A percentile compares a stretch with the other conserved stretches of the same genome.
phyloP scores from a whole-genome alignment of 108 stramenopile species.

The Pinguiococcus pyrenoidosus region DNA sequence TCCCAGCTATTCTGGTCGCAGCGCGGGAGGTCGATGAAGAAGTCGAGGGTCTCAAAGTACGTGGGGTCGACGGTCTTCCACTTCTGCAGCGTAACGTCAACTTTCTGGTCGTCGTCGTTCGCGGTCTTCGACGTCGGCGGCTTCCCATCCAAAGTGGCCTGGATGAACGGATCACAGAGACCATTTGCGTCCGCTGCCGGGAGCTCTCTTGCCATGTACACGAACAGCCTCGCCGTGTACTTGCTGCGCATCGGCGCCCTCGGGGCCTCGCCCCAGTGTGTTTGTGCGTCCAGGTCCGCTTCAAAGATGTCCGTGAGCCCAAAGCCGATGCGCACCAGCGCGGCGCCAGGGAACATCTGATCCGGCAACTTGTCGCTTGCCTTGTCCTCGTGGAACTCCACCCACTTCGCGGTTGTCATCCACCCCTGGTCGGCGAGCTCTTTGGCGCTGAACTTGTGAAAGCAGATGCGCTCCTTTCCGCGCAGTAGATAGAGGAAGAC shows the following conservation, averaged over 20 bases:
- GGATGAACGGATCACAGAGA: conserved; percentile 36
- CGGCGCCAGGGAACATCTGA: conserved; percentile 35
- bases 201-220: conserved; percentile 34
- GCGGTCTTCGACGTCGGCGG: conserved; percentile 3
- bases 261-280: no score
- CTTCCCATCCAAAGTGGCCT: conserved; percentile 16
- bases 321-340: conserved; percentile 31
- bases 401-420: no score
- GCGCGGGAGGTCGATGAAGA: no score
- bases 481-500: conserved; percentile 30
- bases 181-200: conserved; percentile 44
- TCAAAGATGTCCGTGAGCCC: no score
- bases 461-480: conserved; percentile 7
- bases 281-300: no score
- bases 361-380: conserved; percentile 20
- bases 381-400: conserved; percentile 27
- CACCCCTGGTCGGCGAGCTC: no score
- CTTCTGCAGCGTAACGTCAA: conserved; percentile 2
- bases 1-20: no score
- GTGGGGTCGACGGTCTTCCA: no score
- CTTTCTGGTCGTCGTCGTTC: conserved; percentile 23
- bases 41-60: no score
- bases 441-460: background rate
- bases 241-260: no score
- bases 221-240: no score